Base-by-base conservation (phyloP, 805 yeast species). In the Starmerella sirachaensis region DNA sequence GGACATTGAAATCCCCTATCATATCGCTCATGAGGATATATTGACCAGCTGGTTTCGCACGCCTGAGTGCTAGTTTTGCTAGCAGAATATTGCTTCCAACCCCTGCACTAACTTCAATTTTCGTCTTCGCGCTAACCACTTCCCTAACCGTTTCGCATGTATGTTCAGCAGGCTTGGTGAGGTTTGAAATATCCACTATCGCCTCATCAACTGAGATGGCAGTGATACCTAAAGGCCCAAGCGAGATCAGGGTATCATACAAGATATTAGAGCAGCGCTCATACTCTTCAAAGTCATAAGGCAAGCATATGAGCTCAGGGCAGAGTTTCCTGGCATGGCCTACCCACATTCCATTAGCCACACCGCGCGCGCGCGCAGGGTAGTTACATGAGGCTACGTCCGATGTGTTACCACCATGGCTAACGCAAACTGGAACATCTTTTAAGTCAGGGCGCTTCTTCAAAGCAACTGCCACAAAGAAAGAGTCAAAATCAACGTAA, bases 121-220 rank as follows among this genome's bases (percentile, higher is more conserved):
- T 57, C 0, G 83, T 78, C 0, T 52, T 42, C 5, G 19, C 16
- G 6, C 33, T 18, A 4, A 47, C 27, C 3, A n/a, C 61, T 4
- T 53, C 47, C 1, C 45, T 43, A 19, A 55, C 61, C 9, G 37
- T 39, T 25, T 53, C 58, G 18, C 42, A 38, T 18, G 41, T 29
- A 5, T 33, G 44, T 27, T 31, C 29, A 4, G 47, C 43, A 1
- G 23, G 36, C 6, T 17, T 2, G 7, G 33, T 31, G 3, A 45
- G 29, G 0, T 67, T 49, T 0, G 76, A 60, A 1, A 78, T 65
- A 49, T 83, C 93, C 8, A 83, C 54, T n/a, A 91, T 60, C 0
- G 85, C 94, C 53, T 91, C 98, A 56, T 91, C 97, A 3, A 91
- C 76, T 43, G 93, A 84, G 1, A 91, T 82, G 0, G 97, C 97